These are phyloP conservation scores for Stromatinia cepivora DNA, from an alignment of 2,329 filamentous ascomycete genomes.

Conservation along the genomic window DNA sequence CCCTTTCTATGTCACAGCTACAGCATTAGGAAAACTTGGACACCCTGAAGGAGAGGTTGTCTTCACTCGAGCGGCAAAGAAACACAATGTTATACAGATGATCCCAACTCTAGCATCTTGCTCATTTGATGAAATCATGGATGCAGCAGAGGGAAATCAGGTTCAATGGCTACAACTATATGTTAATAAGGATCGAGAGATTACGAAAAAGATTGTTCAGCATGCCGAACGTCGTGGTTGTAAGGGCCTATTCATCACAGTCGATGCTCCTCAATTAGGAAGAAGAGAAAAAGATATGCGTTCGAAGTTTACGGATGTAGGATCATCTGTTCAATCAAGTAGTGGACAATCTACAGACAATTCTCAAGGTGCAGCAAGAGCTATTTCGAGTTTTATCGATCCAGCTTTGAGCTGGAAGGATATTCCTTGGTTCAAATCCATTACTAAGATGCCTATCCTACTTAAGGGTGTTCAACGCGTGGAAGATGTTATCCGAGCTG, in stretches of 20 bases:
- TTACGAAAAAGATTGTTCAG: slow-evolving; percentile 86
- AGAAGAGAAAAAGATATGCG: slow-evolving; percentile 98
- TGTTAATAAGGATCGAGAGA: slow-evolving; percentile 91
- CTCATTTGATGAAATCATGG: slow-evolving; percentile 95
- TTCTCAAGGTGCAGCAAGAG: slow-evolving; percentile 87
- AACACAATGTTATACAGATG: slow-evolving; percentile 95
- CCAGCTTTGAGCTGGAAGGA: slow-evolving; percentile 91
- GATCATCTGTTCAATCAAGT: slow-evolving; percentile 74
- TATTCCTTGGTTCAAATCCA: slow-evolving; percentile 85
- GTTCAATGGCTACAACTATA: slow-evolving; percentile 94
- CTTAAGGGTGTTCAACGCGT: slow-evolving; percentile 96
- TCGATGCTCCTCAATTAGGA: slow-evolving; percentile 93
- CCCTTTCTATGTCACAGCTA: slow-evolving; percentile 96
- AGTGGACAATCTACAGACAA: slow-evolving; percentile 73
- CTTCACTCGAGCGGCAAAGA: slow-evolving; percentile 78
- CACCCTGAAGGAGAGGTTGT: slow-evolving; percentile 92
- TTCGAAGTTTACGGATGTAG: slow-evolving; percentile 81
- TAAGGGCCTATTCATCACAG: slow-evolving; percentile 96
- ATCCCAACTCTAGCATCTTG: slow-evolving; percentile 96
- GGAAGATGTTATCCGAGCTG: slow-evolving; percentile 88
- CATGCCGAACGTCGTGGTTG: slow-evolving; percentile 91
- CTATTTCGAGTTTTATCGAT: slow-evolving; percentile 97
- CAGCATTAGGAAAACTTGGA: slow-evolving; percentile 91
- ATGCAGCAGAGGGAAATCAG: slow-evolving; percentile 76
- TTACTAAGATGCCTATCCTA: slow-evolving; percentile 93